A percentile compares a stretch with the other conserved stretches of the same genome.
Conservation (phyloP, 1,284 basidiomycete genomes). For the Irpex sp. region DNA sequence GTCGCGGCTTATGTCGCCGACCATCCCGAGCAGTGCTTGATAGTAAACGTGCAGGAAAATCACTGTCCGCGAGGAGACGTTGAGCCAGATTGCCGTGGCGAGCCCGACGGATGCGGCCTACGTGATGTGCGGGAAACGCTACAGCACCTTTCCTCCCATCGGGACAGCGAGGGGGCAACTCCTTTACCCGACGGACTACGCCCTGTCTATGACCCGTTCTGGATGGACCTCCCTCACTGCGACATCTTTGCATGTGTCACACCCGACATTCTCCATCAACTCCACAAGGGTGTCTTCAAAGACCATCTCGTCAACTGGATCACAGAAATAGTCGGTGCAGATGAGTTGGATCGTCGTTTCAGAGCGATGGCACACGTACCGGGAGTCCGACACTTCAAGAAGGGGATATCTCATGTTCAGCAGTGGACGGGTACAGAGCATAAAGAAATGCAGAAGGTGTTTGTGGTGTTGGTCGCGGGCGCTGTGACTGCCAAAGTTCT, state of each 20-base stretch:
- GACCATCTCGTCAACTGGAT: constrained; percentile 38
- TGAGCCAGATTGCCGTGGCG: constrained; percentile 19
- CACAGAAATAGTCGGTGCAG: constrained; percentile 21
- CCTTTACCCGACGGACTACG: constrained; percentile 12
- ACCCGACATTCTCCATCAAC: constrained; percentile 36
- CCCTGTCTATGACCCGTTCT: constrained; percentile 32
- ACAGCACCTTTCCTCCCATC: not conserved
- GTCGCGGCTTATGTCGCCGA: constrained; percentile 32
- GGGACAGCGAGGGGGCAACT: not conserved
- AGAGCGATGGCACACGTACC: constrained; percentile 21
- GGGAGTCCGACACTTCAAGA: constrained; percentile 31
- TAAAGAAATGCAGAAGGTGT: constrained; percentile 30
- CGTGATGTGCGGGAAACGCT: constrained; percentile 4
- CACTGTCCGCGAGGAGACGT: constrained; percentile 26
- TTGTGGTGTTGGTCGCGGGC: constrained; percentile 30
- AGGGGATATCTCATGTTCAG: constrained; percentile 30
- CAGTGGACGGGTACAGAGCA: constrained; percentile 34
- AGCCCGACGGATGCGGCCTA: constrained; percentile 11
- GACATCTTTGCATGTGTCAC: constrained; percentile 29
- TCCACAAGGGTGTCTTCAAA: constrained; percentile 37
- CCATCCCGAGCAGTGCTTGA: constrained; percentile 30
- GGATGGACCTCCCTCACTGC: constrained; percentile 27
- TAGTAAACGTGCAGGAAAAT: constrained; percentile 23
- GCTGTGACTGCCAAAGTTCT: constrained; percentile 11
- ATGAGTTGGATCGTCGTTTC: constrained; percentile 32